These are phyloP conservation scores for Candida parachauliodes DNA, from an alignment of 805 yeast genomes.

Conservation along the genomic window DNA sequence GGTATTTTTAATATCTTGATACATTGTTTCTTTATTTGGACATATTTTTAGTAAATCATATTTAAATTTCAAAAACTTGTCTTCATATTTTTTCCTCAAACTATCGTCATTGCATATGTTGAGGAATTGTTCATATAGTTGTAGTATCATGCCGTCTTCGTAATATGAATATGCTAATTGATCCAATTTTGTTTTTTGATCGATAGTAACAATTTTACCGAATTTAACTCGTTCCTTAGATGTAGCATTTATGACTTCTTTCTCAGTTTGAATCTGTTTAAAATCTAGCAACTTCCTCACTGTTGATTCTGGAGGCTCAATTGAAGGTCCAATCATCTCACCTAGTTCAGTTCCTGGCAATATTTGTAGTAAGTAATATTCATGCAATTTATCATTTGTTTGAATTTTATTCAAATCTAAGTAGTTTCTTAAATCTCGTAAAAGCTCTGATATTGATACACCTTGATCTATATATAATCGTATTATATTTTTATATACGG, in stretches of 20 bases:
- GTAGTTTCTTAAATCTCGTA: slow-evolving; percentile 46
- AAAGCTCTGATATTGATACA: slow-evolving; percentile 45
- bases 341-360: slow-evolving; percentile 57
- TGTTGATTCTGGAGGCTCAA: slow-evolving; percentile 45
- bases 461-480: slow-evolving; percentile 36
- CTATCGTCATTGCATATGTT: slow-evolving; percentile 59
- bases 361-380: slow-evolving; percentile 46
- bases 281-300: slow-evolving; percentile 42
- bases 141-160: slow-evolving; percentile 48
- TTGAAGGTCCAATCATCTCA: slow-evolving; percentile 43
- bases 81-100: slow-evolving; percentile 56
- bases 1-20: slow-evolving; percentile 47
- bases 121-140: slow-evolving; percentile 52
- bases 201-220: slow-evolving; percentile 41
- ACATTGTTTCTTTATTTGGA: slow-evolving; percentile 42
- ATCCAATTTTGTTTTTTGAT: slow-evolving; percentile 35
- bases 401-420: slow-evolving; percentile 33
- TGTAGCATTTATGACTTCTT: slow-evolving; percentile 34
- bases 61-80: slow-evolving; percentile 53
- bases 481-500: slow-evolving; percentile 41
- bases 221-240: slow-evolving; percentile 49
- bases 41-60: slow-evolving; percentile 50
- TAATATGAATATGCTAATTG: slow-evolving; percentile 46
- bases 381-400: slow-evolving; percentile 31
- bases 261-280: slow-evolving; percentile 37